A percentile compares a stretch with the other conserved stretches of the same genome.
These are phyloP conservation scores for Solanum sejunctum DNA, from an alignment of 257 asterid genomes.

Conservation along the genomic window DNA sequence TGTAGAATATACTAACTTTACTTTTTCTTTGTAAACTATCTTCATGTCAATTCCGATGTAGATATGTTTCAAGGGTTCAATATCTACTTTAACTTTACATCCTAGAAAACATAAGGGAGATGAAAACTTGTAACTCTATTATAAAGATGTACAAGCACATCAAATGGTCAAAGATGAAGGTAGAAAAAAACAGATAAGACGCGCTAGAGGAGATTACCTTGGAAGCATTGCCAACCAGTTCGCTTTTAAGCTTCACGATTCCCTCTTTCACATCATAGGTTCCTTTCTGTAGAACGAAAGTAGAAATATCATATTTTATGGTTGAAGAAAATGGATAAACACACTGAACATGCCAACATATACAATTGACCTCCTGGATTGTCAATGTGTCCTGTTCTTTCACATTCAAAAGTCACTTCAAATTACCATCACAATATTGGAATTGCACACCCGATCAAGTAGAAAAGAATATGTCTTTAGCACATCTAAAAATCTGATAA, in stretches of 20 bases:
- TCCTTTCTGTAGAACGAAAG: slow-evolving; percentile 33
- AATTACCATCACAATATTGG: neutral
- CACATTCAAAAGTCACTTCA: neutral
- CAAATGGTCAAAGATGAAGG: neutral
- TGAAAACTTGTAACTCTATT: neutral
- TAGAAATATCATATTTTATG: neutral
- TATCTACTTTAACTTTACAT: neutral
- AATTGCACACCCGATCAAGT: neutral
- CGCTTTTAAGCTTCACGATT: slow-evolving; percentile 39
- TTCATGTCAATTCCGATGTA: neutral
- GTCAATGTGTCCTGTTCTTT: neutral
- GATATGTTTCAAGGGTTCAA: neutral
- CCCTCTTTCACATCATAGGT: slow-evolving; percentile 27
- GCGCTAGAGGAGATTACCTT: slow-evolving; percentile 26
- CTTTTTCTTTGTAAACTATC: neutral
- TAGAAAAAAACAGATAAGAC: neutral
- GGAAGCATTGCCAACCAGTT: slow-evolving; percentile 58
- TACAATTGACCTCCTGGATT: neutral
- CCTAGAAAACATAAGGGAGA: neutral
- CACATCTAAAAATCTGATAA: neutral
- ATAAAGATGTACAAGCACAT: neutral
- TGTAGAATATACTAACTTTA: neutral
- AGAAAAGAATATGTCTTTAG: neutral
- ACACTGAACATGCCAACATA: neutral
- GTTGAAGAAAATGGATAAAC: neutral